A percentile compares a stretch with the other conserved stretches of the same genome.
These are phyloP conservation scores for Colletotrichum orbiculare DNA, from an alignment of 2,329 filamentous ascomycete species.

Conservation along the genomic window DNA sequence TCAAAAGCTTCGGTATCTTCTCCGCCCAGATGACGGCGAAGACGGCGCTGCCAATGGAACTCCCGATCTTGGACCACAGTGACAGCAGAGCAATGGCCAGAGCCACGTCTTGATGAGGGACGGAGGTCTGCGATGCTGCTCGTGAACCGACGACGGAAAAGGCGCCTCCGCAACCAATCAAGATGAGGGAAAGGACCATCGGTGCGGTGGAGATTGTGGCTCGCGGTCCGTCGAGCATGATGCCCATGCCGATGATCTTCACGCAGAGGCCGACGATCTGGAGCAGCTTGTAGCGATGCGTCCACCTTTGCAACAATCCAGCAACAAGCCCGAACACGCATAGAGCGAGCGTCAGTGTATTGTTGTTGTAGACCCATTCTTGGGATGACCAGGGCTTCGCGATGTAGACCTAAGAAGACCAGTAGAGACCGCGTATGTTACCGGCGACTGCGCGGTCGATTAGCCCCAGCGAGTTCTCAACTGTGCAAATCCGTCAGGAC, in stretches of 20 bases:
- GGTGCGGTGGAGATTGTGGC: conserved; percentile 25
- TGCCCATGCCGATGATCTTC: conserved; percentile 44
- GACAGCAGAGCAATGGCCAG: conserved; percentile 28
- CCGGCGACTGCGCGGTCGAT: conserved; percentile 16
- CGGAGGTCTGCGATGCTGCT: conserved; percentile 26
- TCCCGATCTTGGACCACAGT: conserved; percentile 32
- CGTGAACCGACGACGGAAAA: conserved; percentile 33
- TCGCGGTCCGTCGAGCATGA: conserved; percentile 30
- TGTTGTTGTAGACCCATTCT: conserved; percentile 35
- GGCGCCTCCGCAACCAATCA: conserved; percentile 68
- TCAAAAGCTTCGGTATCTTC: conserved; percentile 42
- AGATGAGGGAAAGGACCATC: conserved; percentile 82
- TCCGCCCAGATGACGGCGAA: conserved; percentile 32
- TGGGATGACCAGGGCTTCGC: conserved; percentile 32
- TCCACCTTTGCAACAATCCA: conserved; percentile 30
- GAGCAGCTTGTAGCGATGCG: conserved; percentile 28
- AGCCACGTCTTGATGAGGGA: conserved; percentile 30
- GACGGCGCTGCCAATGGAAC: conserved; percentile 29
- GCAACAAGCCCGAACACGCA: conserved; percentile 30
- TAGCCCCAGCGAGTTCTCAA: too few relatives aligned
- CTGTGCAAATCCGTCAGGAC: not conserved
- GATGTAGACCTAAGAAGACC: conserved; percentile 33
- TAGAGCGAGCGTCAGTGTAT: conserved; percentile 30
- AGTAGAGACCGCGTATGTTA: conserved; percentile 30
- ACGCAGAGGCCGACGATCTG: conserved; percentile 39